Evolutionary conservation across 78 protist species (phyloP), one percentile per base, ranked within the genome.

Genomic region (Isochrysis galbana): DNA sequence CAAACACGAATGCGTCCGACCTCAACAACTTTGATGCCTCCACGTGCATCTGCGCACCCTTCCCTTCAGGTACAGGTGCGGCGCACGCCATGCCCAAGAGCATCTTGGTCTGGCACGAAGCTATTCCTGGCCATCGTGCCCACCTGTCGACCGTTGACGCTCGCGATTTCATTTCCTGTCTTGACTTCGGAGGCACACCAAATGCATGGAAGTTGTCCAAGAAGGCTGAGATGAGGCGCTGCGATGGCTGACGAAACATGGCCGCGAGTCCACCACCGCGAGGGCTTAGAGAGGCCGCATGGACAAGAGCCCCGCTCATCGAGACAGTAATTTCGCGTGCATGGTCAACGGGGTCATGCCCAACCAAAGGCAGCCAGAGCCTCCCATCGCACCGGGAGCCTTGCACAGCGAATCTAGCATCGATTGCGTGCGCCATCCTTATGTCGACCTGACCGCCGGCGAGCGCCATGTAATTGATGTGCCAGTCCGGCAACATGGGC

Each of bases 201-300:
- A 41, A 77, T 21, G 84, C 84, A 46, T 77, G 84, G 46, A 39
- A 77, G 46, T 77, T 77, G 84, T 77, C 84, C n/a, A 77, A 46
- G 46, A 39, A 77, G 34, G 84, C 84, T n/a, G 84, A 77, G 84
- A 77, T 77, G 47, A 77, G 84, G 34, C 84, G 84, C n/a, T 77
- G 84, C 84, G 84, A 29, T 17, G 80, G 80, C 1, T 19, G 34
- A 3, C 80, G 80, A 41, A 70, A 70, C 80, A 70, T 70, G 11
- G 42, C 41, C n/a, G 41, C 80, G 32, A 70, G 80, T 21, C 42
- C 80, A 4, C 41, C 42, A 3, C 22, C 80, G 5, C 42, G 36
- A 1, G 80, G 19, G 41, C 45, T 5, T 51, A 19, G 7, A 14
- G 61, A 7, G 29, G 61, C 61, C 29, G 61, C 61, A 14, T 51